Evolutionary conservation across 2,329 filamentous ascomycete genomes (phyloP).

Genomic region (Exophiala alcalophila): DNA sequence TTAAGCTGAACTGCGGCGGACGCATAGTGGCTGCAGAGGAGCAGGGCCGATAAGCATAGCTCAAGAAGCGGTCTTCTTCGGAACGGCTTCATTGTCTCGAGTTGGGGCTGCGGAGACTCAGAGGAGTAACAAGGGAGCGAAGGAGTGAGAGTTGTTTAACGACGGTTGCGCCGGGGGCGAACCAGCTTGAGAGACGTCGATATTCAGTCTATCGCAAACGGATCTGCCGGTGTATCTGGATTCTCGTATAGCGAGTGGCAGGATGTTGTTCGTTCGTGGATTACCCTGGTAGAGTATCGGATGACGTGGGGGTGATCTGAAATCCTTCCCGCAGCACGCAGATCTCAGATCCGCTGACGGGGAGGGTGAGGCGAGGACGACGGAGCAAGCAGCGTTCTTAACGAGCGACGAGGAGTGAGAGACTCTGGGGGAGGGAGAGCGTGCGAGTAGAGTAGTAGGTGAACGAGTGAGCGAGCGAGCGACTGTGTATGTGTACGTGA

Average conservation of each 20-base stretch:
- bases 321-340: slow-evolving; percentile 5
- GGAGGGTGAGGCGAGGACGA: neutral
- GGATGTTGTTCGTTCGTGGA: slow-evolving; percentile 5
- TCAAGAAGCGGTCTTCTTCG: slow-evolving; percentile 19
- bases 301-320: slow-evolving; percentile 12
- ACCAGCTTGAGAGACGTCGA: slow-evolving; percentile 1
- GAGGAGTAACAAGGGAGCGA: too few relatives aligned
- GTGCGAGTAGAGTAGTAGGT: too few relatives aligned
- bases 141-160: neutral
- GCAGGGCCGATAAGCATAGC: slow-evolving; percentile 13
- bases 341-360: slow-evolving; percentile 12
- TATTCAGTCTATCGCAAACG: slow-evolving; percentile 2
- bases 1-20: slow-evolving; percentile 26
- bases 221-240: neutral
- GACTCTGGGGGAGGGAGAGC: slow-evolving; percentile 1
- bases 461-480: too few relatives aligned
- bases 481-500: too few relatives aligned
- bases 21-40: slow-evolving; percentile 21
- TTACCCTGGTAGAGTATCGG: slow-evolving; percentile 6
- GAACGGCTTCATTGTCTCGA: slow-evolving; percentile 25
- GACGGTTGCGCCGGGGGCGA: neutral
- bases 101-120: too few relatives aligned
- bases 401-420: slow-evolving; percentile 6
- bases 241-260: neutral
- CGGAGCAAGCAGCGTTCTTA: too few relatives aligned